Evolutionary conservation across 176 grass and related monocot species (phyloP), one percentile per base, ranked within the genome.

Genomic region (Oryza longistaminata): DNA sequence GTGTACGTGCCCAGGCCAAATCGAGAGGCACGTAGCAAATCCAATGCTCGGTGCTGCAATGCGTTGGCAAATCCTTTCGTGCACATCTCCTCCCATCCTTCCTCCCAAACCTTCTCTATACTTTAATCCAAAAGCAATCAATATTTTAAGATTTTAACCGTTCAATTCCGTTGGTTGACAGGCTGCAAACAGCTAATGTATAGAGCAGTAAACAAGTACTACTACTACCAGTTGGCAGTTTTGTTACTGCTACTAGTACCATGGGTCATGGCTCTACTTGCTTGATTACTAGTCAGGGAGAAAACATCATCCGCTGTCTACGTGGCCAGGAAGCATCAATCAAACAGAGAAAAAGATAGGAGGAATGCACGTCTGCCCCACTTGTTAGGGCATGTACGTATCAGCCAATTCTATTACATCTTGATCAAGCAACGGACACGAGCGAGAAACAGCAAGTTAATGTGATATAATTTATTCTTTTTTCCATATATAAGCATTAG

Each of bases 401-500:
- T 26, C 39, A 27, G 26, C 70, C 25, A 31, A 48, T 50, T 71
- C 81, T 74, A 44, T 71, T 37, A 52, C 61, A 16, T 55, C 88
- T 71, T 86, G 19, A 8, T 71, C 71, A 37, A 50, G 37, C 82
- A 67, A 22, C 12, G 50, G 5, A 27, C 43, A 75, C 49, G 35
- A 24, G 58, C 19, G 58, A 14, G 75, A 80, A 75, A 74, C 53
- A 25, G 46, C 62, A 21, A 60, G 50, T 3, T n/a, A 31, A 42
- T 60, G 48, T 48, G 70, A 81, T 71, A 90, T 87, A 84, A 90
- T 82, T 70, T 80, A 75, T 75, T 76, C 70, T 87, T 91, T 91
- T n/a, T 91, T 91, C 81, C 89, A 87, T 87, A 91, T 84, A 31
- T 31, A 31, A 81, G 49, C 78, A 85, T 66, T 87, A 81, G 89